Evolutionary conservation across 2,329 filamentous ascomycete species (phyloP).

Genomic region (Penicillium vulpinum): DNA sequence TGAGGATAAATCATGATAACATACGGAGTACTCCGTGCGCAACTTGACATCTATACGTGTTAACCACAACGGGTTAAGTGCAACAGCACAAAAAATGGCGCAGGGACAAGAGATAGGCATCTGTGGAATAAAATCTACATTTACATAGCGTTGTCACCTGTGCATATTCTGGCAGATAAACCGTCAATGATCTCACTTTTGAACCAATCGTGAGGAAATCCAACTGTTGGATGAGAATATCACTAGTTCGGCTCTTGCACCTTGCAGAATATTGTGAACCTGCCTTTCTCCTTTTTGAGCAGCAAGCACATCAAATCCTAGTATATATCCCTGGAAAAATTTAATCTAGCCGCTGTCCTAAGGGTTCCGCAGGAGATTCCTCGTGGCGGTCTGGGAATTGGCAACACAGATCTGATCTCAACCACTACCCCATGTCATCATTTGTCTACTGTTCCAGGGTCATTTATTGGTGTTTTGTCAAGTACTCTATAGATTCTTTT

Average conservation of each 20-base stretch:
- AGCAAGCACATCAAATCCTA: background rate
- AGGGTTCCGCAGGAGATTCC: background rate
- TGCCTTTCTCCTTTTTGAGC: background rate
- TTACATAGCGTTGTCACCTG: background rate
- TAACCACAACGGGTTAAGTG: background rate
- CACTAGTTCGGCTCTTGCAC: background rate
- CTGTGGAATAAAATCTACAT: background rate
- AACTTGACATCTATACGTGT: too few species aligned
- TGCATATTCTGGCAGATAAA: background rate
- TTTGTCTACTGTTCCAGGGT: background rate
- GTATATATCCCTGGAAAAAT: background rate
- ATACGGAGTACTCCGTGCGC: too few species aligned
- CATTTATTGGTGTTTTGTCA: background rate
- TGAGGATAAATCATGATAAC: background rate
- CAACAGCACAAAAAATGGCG: background rate
- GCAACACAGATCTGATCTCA: background rate
- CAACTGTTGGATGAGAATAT: background rate
- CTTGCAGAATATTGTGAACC: background rate
- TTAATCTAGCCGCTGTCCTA: background rate
- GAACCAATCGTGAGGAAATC: background rate
- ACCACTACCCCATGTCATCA: background rate
- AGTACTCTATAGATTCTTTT: too few species aligned
- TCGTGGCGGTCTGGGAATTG: constrained; percentile 4
- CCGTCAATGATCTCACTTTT: background rate
- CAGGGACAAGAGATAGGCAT: background rate